A percentile compares a stretch with the other conserved stretches of the same genome.
Conservation (phyloP, 176 grass and related monocot genomes). For the Bothriochloa decipiens region DNA sequence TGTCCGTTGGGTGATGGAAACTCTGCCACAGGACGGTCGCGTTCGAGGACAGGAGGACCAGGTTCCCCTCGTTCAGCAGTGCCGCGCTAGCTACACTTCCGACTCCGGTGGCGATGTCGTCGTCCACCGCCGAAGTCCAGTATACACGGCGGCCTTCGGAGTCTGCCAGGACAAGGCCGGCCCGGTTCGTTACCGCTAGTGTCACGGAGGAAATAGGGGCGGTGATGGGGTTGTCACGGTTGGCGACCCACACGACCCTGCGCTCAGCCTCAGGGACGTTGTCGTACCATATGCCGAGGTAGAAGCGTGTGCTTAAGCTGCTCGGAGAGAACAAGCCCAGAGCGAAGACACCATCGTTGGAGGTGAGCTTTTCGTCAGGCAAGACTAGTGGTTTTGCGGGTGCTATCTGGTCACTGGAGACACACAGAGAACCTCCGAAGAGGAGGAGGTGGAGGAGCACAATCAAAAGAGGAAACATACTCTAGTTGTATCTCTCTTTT, state of each 20-base stretch:
- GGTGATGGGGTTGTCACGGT: neutral
- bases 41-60: slow-evolving; percentile 8
- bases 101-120: neutral
- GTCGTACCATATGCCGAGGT: slow-evolving; percentile 9
- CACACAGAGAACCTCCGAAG: neutral
- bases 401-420: neutral
- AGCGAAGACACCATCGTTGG: neutral
- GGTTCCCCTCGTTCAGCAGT: slow-evolving; percentile 30
- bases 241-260: slow-evolving; percentile 12
- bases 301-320: neutral
- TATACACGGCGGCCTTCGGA: no score
- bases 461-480: no score
- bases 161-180: neutral
- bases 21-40: neutral
- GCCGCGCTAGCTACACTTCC: neutral
- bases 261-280: neutral
- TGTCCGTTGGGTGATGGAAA: neutral
- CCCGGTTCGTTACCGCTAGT: neutral
- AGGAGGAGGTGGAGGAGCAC: no score
- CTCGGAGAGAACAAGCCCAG: neutral
- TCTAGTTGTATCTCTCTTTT: no score
- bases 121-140: no score
- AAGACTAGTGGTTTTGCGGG: neutral
- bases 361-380: neutral
- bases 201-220: neutral